Base-by-base conservation (phyloP, 306 rosid species). In the Rosa multiflora region DNA sequence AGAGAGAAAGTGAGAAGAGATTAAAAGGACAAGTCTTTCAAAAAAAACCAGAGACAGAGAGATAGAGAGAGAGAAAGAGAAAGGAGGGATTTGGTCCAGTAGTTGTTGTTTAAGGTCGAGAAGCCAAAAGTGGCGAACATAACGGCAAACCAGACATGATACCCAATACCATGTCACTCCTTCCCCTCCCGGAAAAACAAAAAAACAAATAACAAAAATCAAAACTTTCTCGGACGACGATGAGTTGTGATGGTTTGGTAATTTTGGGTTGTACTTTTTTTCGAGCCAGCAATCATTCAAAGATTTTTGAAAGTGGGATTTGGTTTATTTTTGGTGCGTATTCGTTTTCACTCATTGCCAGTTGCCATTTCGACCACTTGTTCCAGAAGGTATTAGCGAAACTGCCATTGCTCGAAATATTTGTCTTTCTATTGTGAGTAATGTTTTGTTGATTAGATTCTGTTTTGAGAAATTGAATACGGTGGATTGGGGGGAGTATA, bases 61-160 rank as follows among this genome's bases (percentile, higher is more conserved):
- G 68, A 71, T 12, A 39, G 46, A 59, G 5, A 53, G n/a, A n/a
- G 46, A 64, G 35, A 73, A 12, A 69, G 37, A 9, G 4, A 26
- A 29, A 29, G 64, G 51, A 48, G 70, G 20, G 63, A 46, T 23
- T 23, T 5, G 82, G 80, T 78, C 88, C 82, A 8, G 75, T 56
- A 14, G 69, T 63, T 63, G 39, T 23, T 59, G 46, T 8, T 56
- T 10, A 58, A 42, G 53, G 75, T 72, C 74, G 69, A 74, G 83
- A 56, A 56, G 72, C 71, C 79, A 37, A 76, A 74, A 52, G 76
- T 70, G 67, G 70, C 95, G 92, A 58, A 76, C 85, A 87, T 82
- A 85, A 83, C 90, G 92, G 90, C 88, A 85, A 87, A 81, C 83
- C 64, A 73, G 71, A 72, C 80, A 85, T 70, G 46, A 10, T 10